Evolutionary conservation across 2,329 filamentous ascomycete species (phyloP), one percentile per base, ranked within the genome.

Genomic region (Neofusicoccum parvum): DNA sequence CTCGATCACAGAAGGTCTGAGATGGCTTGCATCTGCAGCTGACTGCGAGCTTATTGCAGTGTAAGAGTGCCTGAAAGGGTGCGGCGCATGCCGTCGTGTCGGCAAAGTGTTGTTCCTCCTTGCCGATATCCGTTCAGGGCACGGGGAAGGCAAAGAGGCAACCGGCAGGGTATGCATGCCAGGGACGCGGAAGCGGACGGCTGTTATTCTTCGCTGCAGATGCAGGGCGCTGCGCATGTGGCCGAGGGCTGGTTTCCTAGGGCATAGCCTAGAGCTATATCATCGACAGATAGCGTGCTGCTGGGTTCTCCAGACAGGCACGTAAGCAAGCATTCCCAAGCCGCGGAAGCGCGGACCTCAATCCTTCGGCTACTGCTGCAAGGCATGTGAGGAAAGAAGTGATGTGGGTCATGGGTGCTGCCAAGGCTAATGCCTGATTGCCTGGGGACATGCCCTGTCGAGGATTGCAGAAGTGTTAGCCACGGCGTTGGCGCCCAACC

Each of bases 341-440:
- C 56, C 10, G 27, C 39, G 56, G 56, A 60, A 23, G 56, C n/a
- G 41, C 56, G 56, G 56, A 27, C 56, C 43, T n/a, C n/a, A 23
- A 60, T 60, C 56, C 56, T 48, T 60, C 56, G 56, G 43, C 17
- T 60, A 1, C 12, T 48, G 32, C 43, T 48, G 43, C 56, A 60
- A 48, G 32, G 23, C 32, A 48, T 60, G 45, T 39, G 56, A 60
- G 43, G 41, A 34, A 59, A 59, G 41, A 14, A 59, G 27, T 45
- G n/a, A 7, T 36, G 43, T 37, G 32, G 32, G 41, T 37, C 56
- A 48, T 37, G 56, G 43, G n/a, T 23, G 27, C 17, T 34, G 32
- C 32, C 32, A 60, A 48, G 9, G 15, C 17, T 20, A 14, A 48
- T 39, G 43, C 43, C 17, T 48, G 27, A 48, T 17, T 36, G n/a